Evolutionary conservation across 202 grass and related monocot species (phyloP).

Genomic region (Schoenoplectus tabernaemontani): DNA sequence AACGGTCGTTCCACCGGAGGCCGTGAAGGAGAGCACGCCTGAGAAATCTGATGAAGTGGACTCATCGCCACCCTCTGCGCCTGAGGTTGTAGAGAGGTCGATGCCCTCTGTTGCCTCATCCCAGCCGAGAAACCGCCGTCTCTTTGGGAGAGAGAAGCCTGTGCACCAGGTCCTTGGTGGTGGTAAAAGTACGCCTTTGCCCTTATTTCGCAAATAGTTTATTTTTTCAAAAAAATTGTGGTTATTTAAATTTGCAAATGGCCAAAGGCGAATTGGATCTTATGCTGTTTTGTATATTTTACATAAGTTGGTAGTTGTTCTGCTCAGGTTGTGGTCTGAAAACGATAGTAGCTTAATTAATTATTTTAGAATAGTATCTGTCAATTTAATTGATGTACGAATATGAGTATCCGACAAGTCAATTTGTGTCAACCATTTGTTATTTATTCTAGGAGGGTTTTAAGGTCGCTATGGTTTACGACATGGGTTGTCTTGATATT

Average conservation of each 20-base stretch:
- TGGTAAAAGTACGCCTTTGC: conserved; percentile 46
- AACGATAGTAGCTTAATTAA: not conserved
- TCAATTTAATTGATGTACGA: not conserved
- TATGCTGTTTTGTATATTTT: not conserved
- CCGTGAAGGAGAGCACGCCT: not conserved
- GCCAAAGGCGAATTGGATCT: no score
- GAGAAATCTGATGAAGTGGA: conserved; percentile 6
- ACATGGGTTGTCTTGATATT: not conserved
- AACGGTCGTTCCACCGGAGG: not conserved
- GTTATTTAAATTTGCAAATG: no score
- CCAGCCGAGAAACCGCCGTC: conserved; percentile 26
- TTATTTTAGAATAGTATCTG: not conserved
- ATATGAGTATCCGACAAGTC: not conserved
- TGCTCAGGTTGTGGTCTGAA: not conserved
- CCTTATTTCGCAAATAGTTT: not conserved
- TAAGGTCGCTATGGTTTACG: not conserved
- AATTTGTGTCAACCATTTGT: conserved; percentile 1
- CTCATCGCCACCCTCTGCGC: not conserved
- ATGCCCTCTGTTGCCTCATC: not conserved
- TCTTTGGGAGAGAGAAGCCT: conserved; percentile 48
- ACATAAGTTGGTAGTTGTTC: not conserved
- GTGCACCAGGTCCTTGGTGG: conserved; percentile 63
- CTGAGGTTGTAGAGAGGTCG: conserved; percentile 26
- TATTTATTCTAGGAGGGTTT: not conserved
- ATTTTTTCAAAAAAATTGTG: no score